These are phyloP conservation scores for Alloascoidea hylecoeti DNA, from an alignment of 805 yeast species.

Conservation along the genomic window DNA sequence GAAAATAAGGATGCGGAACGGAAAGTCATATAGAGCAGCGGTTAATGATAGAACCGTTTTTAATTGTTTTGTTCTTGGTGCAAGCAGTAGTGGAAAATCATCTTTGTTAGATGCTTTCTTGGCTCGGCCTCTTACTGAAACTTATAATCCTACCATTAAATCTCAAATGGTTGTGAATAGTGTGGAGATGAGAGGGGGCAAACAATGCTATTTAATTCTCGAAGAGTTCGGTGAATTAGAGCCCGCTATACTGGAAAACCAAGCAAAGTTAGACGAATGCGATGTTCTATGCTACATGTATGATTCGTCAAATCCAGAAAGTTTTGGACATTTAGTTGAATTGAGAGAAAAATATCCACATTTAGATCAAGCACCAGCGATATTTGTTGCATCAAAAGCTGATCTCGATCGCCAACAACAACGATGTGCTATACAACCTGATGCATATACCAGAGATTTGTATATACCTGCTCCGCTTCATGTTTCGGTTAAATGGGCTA, in stretches of 20 bases:
- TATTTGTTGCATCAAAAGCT: slow-evolving; percentile 88
- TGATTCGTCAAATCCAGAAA: slow-evolving; percentile 93
- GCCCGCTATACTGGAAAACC: slow-evolving; percentile 66
- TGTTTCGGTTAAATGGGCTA: slow-evolving; percentile 80
- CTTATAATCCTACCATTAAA: slow-evolving; percentile 68
- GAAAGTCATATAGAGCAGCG: slow-evolving; percentile 51
- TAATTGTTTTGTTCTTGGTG: slow-evolving; percentile 80
- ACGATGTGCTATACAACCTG: slow-evolving; percentile 75
- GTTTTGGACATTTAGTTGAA: slow-evolving; percentile 71
- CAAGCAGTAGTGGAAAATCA: slow-evolving; percentile 76
- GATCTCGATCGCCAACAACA: slow-evolving; percentile 95
- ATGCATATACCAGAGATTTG: slow-evolving; percentile 58
- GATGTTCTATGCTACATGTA: slow-evolving; percentile 85
- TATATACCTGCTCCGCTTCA: slow-evolving; percentile 74
- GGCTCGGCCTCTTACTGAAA: slow-evolving; percentile 46
- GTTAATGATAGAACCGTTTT: slow-evolving; percentile 82
- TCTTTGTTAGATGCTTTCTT: slow-evolving; percentile 74
- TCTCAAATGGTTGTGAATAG: slow-evolving; percentile 82
- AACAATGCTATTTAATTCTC: slow-evolving; percentile 81
- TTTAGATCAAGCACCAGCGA: slow-evolving; percentile 58
- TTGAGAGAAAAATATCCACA: slow-evolving; percentile 45
- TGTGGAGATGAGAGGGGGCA: slow-evolving; percentile 88
- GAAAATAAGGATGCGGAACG: slow-evolving; percentile 48
- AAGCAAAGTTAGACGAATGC: slow-evolving; percentile 58
- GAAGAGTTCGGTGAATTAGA: slow-evolving; percentile 87